Evolutionary conservation across 2,329 filamentous ascomycete genomes (phyloP), one percentile per base, ranked within the genome.

Genomic region (Drechmeria coniospora): DNA sequence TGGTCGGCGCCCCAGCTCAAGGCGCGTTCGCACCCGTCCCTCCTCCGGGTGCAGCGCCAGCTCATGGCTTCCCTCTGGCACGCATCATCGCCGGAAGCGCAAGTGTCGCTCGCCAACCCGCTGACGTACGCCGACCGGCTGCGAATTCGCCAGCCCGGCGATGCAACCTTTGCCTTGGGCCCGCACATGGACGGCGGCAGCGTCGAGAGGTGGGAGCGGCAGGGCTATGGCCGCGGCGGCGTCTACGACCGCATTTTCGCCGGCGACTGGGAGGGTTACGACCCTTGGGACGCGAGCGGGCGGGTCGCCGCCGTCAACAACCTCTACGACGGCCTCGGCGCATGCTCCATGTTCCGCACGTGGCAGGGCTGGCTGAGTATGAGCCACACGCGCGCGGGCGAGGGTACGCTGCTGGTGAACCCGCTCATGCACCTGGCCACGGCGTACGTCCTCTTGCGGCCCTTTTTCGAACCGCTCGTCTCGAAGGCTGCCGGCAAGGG

Each of bases 281-380:
- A 94, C 43, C 71, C 83, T 0, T 94, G 78, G 70, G 82, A 93
- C 42, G 74, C 74, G 0, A 72, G 68, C 36, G 66, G 68, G 6
- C 68, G 86, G 4, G 61, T 87, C 0, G 52, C 57, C 0, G 81
- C 78, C 3, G 65, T 72, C 3, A 74, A 70, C 34, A 77, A 93
- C 49, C 55, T 86, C 19, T 90, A 94, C 47, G 65, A 81, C 27
- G 82, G 84, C 1, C 65, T 83, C 0, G 84, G 86, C 0, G 74
- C 79, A 1, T 92, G 82, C 53, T 77, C 68, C 25, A 82, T 84
- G 60, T 84, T 93, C 53, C 68, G 87, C 21, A 79, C 83, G 65
- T 87, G 81, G 50, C 86, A 94, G 53, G 86, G 83, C 12, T 94
- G 86, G 86, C 52, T 94, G 28, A 70, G 68, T 33, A 76, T 94